Evolutionary conservation across 805 yeast genomes (phyloP), one percentile per base, ranked within the genome.

Genomic region (Myxozyma vanderwaltii): DNA sequence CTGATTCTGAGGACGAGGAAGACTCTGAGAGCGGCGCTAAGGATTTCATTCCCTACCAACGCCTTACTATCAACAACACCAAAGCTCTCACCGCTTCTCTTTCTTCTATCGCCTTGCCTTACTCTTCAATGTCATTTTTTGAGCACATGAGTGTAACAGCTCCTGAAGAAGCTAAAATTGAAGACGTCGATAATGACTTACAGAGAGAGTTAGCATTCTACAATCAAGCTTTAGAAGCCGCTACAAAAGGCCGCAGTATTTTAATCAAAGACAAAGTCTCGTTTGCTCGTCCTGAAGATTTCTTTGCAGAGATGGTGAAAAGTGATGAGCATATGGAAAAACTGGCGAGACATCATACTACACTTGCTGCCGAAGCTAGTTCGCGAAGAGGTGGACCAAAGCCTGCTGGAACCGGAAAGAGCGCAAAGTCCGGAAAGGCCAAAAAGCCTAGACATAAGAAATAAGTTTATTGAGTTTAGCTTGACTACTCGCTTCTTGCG

Each of bases 271-370:
- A 84, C 69, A 80, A 88, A 66, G 84, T 92, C 33, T 90, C 97
- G 61, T 94, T 94, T 73, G 80, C 95, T 29, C 84, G 99, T 74
- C 99, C 99, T 38, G 77, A 83, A 69, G 99, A 94, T 73, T 94
- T 89, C 74, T 94, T 94, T 77, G 99, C 99, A 19, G 99, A 94
- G 76, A 94, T 94, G 99, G 89, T 91, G 61, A 94, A 94, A 78
- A 86, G 91, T 55, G 99, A 94, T 74, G 97, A 90, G 74, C 99
- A 94, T 75, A 94, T 94, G 99, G 97, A 90, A 71, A 89, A 84
- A 75, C 81, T 94, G 21, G 64, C 59, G 7, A 46, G 61, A 7
- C 63, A 58, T 27, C 64, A 61, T 36, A 47, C 63, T n/a, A 54
- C 51, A 29, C n/a, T 49, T 21, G 56, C 56, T 27, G 56, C 56